Percentiles rank a stretch among this genome's conserved stretches.
Conservation (phyloP, 768 basidiomycete species). For the Mycena amicta region DNA sequence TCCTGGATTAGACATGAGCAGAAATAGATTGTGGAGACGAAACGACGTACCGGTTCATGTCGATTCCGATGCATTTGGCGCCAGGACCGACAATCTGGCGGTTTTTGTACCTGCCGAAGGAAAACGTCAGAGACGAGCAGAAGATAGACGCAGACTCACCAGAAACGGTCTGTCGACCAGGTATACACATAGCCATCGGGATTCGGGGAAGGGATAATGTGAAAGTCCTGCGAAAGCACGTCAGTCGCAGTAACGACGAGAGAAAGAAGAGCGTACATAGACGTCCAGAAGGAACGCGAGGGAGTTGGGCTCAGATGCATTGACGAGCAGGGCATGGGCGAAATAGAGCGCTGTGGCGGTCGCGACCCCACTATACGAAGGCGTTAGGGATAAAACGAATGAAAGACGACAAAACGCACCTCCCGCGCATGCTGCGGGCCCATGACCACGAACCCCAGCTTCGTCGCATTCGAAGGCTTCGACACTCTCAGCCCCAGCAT, state of each 20-base stretch:
- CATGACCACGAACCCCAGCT: constrained; percentile 65
- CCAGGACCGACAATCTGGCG: constrained; percentile 54
- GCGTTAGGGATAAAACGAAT: too few relatives aligned
- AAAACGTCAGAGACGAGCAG: background rate
- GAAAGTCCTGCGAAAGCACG: constrained; percentile 47
- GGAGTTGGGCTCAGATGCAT: constrained; percentile 48
- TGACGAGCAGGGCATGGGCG: constrained; percentile 65
- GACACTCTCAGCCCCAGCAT: constrained; percentile 58
- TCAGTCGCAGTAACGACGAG: constrained; percentile 26
- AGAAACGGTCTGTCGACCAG: constrained; percentile 69
- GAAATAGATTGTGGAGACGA: background rate
- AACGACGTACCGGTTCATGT: constrained; percentile 67
- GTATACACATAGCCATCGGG: constrained; percentile 79
- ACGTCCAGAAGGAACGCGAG: constrained; percentile 51
- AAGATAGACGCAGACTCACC: constrained; percentile 36
- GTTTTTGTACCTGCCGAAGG: constrained; percentile 64
- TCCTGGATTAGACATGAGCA: constrained; percentile 37
- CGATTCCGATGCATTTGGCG: constrained; percentile 65
- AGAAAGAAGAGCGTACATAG: too few relatives aligned
- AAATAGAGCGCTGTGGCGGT: constrained; percentile 73
- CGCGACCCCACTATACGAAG: constrained; percentile 79
- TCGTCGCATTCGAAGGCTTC: constrained; percentile 27
- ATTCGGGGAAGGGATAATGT: constrained; percentile 68
- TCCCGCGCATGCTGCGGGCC: constrained; percentile 80
- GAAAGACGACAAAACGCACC: constrained; percentile 45